phyloP scores from a whole-genome alignment of 768 basidiomycete genomes.

The Clitopilus passeckerianus region DNA sequence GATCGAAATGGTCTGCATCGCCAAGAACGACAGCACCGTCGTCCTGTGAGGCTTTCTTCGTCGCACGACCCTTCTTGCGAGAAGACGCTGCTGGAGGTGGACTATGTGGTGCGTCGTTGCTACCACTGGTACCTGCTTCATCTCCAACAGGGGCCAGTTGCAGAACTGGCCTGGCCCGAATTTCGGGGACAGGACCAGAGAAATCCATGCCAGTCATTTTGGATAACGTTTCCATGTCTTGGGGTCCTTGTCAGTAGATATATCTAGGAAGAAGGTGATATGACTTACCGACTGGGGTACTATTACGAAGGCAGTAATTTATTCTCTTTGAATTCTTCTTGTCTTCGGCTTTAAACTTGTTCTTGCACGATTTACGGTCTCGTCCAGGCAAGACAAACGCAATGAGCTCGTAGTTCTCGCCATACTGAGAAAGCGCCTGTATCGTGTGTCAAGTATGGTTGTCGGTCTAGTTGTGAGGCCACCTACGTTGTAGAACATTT shows the following conservation, averaged over 20 bases:
- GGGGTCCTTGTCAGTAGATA: neutral
- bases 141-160: conserved; percentile 18
- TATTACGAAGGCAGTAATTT: conserved; percentile 68
- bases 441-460: too few species aligned
- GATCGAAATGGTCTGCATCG: conserved; percentile 25
- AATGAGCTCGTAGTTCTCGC: conserved; percentile 91
- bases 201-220: conserved; percentile 86
- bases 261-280: neutral
- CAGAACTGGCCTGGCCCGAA: conserved; percentile 32
- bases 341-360: conserved; percentile 91
- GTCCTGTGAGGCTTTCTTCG: conserved; percentile 20
- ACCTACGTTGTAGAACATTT: conserved; percentile 79
- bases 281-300: conserved; percentile 66
- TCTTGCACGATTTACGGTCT: conserved; percentile 85
- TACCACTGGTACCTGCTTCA: conserved; percentile 11
- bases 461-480: neutral
- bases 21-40: conserved; percentile 34
- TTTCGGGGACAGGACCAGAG: conserved; percentile 74
- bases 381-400: conserved; percentile 81
- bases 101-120: conserved; percentile 10
- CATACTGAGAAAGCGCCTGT: conserved; percentile 83
- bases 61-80: conserved; percentile 13
- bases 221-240: conserved; percentile 70
- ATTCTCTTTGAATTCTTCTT: conserved; percentile 75
- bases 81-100: conserved; percentile 6